Conservation (phyloP, 2,329 filamentous ascomycete species). For the Cadophora luteo-olivacea region DNA sequence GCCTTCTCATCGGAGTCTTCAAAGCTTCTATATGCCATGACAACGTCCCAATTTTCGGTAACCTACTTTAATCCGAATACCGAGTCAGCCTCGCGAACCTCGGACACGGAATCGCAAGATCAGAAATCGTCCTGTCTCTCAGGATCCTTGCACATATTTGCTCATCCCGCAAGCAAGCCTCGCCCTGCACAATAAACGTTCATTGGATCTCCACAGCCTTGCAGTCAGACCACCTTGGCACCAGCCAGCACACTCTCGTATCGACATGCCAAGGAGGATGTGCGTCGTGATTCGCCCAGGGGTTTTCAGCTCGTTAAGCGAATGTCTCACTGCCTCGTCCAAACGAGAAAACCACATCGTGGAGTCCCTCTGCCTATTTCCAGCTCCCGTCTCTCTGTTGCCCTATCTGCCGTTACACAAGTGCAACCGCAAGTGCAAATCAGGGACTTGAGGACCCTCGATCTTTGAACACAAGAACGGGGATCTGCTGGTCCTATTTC, state of each 20-base stretch:
- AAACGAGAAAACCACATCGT: not conserved
- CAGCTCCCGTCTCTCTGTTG: slow-evolving; percentile 2
- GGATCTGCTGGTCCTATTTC: not conserved
- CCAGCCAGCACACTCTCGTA: not conserved
- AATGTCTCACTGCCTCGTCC: slow-evolving; percentile 9
- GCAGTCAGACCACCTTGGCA: slow-evolving; percentile 6
- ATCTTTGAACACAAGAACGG: not conserved
- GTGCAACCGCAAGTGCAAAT: not conserved
- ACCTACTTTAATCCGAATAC: not conserved
- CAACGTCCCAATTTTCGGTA: not conserved
- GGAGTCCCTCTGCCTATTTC: not conserved
- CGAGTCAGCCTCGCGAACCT: slow-evolving; percentile 6
- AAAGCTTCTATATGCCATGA: not conserved
- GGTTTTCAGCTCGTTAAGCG: slow-evolving; percentile 13
- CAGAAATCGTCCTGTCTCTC: not conserved
- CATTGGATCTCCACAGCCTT: not conserved
- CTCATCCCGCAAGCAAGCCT: not conserved
- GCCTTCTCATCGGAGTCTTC: not conserved
- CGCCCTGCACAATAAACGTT: not conserved
- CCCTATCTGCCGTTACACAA: not conserved
- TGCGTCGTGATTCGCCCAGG: slow-evolving; percentile 6
- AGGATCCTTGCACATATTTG: not conserved
- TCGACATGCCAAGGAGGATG: not conserved
- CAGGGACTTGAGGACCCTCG: not conserved
- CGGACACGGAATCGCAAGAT: not conserved